A percentile compares a stretch with the other conserved stretches of the same genome.
Evolutionary conservation across 805 yeast species (phyloP).

Genomic region (Brettanomyces bruxellensis): DNA sequence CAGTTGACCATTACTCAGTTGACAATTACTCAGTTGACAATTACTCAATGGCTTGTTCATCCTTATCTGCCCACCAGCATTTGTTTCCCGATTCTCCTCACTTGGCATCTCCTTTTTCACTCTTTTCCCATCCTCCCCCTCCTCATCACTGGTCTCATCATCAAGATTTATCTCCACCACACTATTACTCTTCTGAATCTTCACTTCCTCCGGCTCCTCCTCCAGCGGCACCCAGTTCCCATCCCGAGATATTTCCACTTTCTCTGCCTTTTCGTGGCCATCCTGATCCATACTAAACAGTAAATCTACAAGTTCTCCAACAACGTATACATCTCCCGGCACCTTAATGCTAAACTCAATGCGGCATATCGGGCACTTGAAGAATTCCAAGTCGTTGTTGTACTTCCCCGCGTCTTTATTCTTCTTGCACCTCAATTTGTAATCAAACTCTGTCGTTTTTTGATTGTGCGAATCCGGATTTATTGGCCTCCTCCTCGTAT

Average conservation of each 20-base stretch:
- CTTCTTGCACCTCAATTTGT: conserved; percentile 11
- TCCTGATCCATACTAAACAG: conserved; percentile 11
- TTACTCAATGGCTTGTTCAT: too few species aligned
- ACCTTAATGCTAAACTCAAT: conserved; percentile 23
- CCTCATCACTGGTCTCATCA: not conserved
- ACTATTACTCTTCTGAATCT: not conserved
- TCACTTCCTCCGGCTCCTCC: conserved; percentile 5
- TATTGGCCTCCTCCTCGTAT: conserved; percentile 17
- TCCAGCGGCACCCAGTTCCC: conserved; percentile 18
- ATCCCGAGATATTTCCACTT: conserved; percentile 18
- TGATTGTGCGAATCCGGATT: conserved; percentile 15
- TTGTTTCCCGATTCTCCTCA: not conserved
- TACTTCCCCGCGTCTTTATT: conserved; percentile 11
- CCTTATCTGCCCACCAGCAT: not conserved
- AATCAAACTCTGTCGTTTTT: conserved; percentile 14
- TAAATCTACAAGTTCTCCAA: conserved; percentile 23
- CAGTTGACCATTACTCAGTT: too few species aligned
- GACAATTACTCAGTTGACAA: too few species aligned
- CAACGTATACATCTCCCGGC: conserved; percentile 24
- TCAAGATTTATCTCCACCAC: conserved; percentile 2
- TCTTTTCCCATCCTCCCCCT: not conserved
- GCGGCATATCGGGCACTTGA: conserved; percentile 28
- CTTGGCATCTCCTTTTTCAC: not conserved
- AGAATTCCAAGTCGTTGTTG: conserved; percentile 22
- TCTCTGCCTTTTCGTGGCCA: conserved; percentile 9